Conservation (phyloP, 106 monocot species). For the Apostasia shenzhenica region DNA sequence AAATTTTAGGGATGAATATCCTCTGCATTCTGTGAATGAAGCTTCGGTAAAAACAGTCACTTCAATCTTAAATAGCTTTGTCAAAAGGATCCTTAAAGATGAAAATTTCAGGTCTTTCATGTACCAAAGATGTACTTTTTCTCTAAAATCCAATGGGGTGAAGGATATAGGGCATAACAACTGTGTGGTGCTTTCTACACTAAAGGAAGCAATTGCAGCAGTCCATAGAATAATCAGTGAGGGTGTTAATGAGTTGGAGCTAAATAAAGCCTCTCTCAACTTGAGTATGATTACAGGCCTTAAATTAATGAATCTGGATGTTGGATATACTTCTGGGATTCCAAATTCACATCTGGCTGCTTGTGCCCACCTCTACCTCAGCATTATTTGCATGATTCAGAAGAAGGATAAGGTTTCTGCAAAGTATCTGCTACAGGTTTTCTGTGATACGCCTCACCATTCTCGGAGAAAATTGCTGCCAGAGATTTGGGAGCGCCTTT, state of each 20-base stretch:
- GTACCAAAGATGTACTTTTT: not conserved
- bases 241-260: not conserved
- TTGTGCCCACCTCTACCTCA: constrained; percentile 51
- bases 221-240: not conserved
- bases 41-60: not conserved
- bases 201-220: not conserved
- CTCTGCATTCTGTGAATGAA: not conserved
- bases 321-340: constrained; percentile 41
- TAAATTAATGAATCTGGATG: constrained; percentile 15
- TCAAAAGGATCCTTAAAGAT: not conserved
- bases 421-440: constrained; percentile 44
- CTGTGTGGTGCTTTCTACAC: not conserved
- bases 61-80: not conserved
- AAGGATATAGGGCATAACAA: not conserved
- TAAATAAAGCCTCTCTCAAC: not conserved
- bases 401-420: constrained; percentile 32
- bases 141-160: not conserved
- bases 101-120: not conserved
- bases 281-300: constrained; percentile 52
- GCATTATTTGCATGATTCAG: constrained; percentile 41
- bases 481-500: constrained; percentile 43
- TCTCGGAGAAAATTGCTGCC: constrained; percentile 35
- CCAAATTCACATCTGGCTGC: constrained; percentile 49
- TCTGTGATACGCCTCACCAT: constrained; percentile 29
- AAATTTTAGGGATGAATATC: too few relatives aligned